These are phyloP conservation scores for Malus orientalis DNA, from an alignment of 306 rosid species.

Conservation along the genomic window DNA sequence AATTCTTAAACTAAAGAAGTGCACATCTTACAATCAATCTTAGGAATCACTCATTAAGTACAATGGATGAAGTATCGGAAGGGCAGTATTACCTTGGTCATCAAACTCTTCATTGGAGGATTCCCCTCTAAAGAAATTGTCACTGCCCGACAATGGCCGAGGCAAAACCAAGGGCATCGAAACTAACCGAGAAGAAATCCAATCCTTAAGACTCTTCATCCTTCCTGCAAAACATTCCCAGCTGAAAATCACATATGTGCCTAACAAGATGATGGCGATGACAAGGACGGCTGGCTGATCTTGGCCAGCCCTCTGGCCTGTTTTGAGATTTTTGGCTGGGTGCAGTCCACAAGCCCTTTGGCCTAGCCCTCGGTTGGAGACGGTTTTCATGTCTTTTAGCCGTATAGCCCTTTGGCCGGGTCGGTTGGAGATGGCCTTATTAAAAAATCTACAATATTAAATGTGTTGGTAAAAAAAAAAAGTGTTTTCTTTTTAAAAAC, in stretches of 20 bases:
- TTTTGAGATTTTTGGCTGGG: too few relatives aligned
- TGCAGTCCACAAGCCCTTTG: too few relatives aligned
- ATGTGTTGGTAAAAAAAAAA: too few relatives aligned
- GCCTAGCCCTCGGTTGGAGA: too few relatives aligned
- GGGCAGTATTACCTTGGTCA: conserved; percentile 53
- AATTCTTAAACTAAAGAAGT: neutral
- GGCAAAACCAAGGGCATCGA: conserved; percentile 67
- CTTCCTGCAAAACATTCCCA: conserved; percentile 38
- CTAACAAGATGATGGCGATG: neutral
- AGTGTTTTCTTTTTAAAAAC: too few relatives aligned
- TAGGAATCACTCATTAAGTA: neutral
- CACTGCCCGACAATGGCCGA: conserved; percentile 46
- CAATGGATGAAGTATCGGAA: neutral
- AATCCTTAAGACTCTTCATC: conserved; percentile 75
- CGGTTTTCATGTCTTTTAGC: too few relatives aligned
- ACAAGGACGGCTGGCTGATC: too few relatives aligned
- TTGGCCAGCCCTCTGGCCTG: too few relatives aligned
- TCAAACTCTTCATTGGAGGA: conserved; percentile 28
- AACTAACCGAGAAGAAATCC: conserved; percentile 73
- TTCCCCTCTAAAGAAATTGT: conserved; percentile 37
- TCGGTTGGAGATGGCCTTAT: too few relatives aligned
- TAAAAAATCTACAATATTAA: too few relatives aligned
- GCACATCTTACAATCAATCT: neutral
- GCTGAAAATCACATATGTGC: neutral
- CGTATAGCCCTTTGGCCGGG: too few relatives aligned